Base-by-base conservation (phyloP, 2,329 filamentous ascomycete genomes). In the Grosmannia serpens region DNA sequence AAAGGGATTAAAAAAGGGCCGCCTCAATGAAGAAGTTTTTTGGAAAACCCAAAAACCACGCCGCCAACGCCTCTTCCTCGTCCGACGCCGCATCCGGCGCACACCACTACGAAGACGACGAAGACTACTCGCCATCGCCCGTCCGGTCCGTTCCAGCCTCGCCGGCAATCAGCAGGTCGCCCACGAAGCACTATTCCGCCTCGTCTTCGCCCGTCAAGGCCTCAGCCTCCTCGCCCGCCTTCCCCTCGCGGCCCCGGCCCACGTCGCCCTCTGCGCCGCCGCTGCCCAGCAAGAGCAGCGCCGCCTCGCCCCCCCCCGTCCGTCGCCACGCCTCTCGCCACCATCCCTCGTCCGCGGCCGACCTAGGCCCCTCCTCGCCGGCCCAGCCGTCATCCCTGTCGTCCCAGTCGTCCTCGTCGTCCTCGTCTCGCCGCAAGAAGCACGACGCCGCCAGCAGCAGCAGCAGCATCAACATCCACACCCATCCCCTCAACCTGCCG, bases 401-500 rank as follows among this genome's bases (percentile, higher is more conserved):
- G 27, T 35, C 59, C 27, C 35, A 44, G 15, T 41, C 53, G 7
- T 7, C 46, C 24, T 71, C 70, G 24, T 75, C 73, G 33, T 70
- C 69, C 20, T 76, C 73, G 53, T 73, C 70, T 38, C 76, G 79
- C 58, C 75, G 79, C 63, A 74, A 73, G 65, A 83, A 82, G 69
- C 73, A 77, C 68, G 85, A 89, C 69, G 78, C 78, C 13, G 4
- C 53, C 63, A 82, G 92, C n/a, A n/a, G n/a, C n/a, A n/a, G n/a
- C n/a, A n/a, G n/a, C n/a, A n/a, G n/a, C n/a, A n/a, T n/a, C n/a
- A n/a, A n/a, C n/a, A n/a, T n/a, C n/a, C n/a, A n/a, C 70, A 87
- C 84, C 3, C 91, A 96, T 71, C 92, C 92, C 46, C 81, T 96
- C 56, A 96, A 96, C 68, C 83, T 95, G 26, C 90, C 87, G 2